phyloP scores from a whole-genome alignment of 1,284 basidiomycete genomes.

The Rhodotorula sp. region DNA sequence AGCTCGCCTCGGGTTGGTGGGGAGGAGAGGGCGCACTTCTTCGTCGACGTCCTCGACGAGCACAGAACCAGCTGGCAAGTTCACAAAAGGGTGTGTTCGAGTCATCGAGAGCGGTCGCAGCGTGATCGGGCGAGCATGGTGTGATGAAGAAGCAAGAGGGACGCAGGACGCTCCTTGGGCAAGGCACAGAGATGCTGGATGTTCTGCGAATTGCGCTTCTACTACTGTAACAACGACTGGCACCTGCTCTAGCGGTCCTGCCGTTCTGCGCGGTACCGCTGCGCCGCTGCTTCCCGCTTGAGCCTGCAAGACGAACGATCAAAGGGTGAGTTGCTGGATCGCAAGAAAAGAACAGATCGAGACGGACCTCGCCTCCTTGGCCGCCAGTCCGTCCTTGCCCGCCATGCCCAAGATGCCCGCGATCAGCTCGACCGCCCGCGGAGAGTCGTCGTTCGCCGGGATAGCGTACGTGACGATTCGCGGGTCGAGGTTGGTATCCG shows the following conservation, averaged over 20 bases:
- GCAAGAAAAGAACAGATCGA: neutral
- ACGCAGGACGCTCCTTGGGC: too few species aligned
- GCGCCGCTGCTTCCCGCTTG: slow-evolving; percentile 4
- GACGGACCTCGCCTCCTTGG: slow-evolving; percentile 32
- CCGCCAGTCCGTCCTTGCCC: slow-evolving; percentile 67
- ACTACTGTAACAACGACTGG: neutral
- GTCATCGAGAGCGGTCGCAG: neutral
- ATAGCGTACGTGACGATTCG: slow-evolving; percentile 97
- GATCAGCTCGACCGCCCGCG: slow-evolving; percentile 84
- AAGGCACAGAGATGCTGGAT: neutral
- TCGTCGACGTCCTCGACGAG: slow-evolving; percentile 34
- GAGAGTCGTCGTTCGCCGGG: slow-evolving; percentile 94
- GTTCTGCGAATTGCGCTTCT: neutral
- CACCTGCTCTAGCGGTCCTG: neutral
- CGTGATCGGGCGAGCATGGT: neutral
- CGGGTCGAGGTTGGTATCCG: slow-evolving; percentile 95
- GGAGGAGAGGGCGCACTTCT: slow-evolving; percentile 16
- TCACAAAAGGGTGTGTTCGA: neutral
- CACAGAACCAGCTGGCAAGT: slow-evolving; percentile 3
- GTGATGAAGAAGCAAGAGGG: neutral
- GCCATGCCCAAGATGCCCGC: slow-evolving; percentile 88
- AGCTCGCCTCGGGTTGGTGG: neutral
- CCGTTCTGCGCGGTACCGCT: neutral
- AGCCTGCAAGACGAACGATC: neutral
- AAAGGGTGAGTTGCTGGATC: too few species aligned